Conservation (phyloP, 345 rosid genomes). For the Bruguiera gymnorhiza region DNA sequence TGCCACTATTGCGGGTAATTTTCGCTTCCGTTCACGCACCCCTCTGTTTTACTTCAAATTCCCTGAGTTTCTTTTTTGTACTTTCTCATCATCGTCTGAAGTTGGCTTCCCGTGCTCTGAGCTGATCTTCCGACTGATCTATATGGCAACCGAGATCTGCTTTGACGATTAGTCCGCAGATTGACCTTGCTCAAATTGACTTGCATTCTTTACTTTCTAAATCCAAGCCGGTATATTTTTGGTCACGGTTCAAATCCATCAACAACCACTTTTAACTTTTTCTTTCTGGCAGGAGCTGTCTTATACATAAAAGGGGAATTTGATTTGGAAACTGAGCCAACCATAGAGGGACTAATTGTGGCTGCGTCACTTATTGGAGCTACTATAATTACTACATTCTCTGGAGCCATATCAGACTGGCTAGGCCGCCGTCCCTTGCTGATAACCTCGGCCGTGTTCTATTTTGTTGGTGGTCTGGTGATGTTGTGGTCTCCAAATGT, state of each 20-base stretch:
- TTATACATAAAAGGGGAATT: constrained; percentile 85
- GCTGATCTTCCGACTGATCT: not conserved
- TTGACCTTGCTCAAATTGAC: constrained; percentile 7
- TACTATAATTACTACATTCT: constrained; percentile 73
- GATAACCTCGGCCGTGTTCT: constrained; percentile 67
- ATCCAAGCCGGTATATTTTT: not conserved
- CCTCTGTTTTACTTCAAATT: not conserved
- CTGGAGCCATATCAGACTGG: constrained; percentile 79
- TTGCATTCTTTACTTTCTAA: not conserved
- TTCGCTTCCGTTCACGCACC: constrained; percentile 1
- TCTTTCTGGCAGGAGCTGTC: constrained; percentile 69
- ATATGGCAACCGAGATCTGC: not conserved
- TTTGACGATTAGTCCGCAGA: not conserved
- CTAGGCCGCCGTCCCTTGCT: constrained; percentile 92
- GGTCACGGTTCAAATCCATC: not conserved
- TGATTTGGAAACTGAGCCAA: constrained; percentile 61
- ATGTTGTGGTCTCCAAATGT: constrained; percentile 98
- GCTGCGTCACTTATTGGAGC: constrained; percentile 97
- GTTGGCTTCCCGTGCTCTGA: too few species aligned
- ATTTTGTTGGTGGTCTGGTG: constrained; percentile 67
- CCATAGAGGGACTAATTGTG: constrained; percentile 84
- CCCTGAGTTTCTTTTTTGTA: not conserved
- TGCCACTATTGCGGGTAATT: constrained; percentile 92
- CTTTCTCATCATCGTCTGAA: too few species aligned
- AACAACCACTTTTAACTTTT: constrained; percentile 1